phyloP scores from a whole-genome alignment of 768 basidiomycete genomes.

The Lentinula sp. region DNA sequence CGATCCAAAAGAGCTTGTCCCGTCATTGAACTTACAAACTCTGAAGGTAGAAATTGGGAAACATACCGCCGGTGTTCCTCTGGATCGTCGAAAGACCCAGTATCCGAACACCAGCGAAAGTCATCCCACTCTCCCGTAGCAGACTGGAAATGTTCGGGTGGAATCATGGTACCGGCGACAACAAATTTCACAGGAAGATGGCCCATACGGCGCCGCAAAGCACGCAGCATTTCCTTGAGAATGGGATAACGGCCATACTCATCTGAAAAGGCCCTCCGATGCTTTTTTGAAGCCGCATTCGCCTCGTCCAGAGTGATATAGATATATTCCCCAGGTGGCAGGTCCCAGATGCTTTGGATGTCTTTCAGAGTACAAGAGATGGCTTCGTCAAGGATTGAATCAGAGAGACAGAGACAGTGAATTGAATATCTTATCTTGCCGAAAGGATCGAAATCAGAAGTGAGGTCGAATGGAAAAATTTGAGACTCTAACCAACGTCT shows the following conservation, averaged over 20 bases:
- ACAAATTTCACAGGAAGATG: not conserved
- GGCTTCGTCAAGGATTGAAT: not conserved
- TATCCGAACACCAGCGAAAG: slow-evolving; percentile 7
- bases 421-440: not conserved
- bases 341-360: not conserved
- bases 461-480: not conserved
- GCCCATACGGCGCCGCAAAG: not conserved
- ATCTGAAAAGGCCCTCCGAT: not conserved
- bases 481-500: not conserved
- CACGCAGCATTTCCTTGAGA: slow-evolving; percentile 1
- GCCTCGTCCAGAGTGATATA: slow-evolving; percentile 6
- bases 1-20: not conserved
- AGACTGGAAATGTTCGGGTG: not conserved
- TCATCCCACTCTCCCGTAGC: not conserved
- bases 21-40: not conserved
- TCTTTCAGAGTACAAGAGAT: not conserved
- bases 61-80: slow-evolving; percentile 2
- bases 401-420: not conserved
- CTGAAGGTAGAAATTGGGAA: slow-evolving; percentile 3
- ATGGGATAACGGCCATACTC: slow-evolving; percentile 1
- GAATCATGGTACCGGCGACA: slow-evolving; percentile 3
- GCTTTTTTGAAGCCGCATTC: not conserved
- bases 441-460: not conserved
- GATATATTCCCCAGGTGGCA: not conserved
- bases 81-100: slow-evolving; percentile 5